Conservation (phyloP, 1,139 yeast species). For the Zhuliangozyma parablackwelliae region DNA sequence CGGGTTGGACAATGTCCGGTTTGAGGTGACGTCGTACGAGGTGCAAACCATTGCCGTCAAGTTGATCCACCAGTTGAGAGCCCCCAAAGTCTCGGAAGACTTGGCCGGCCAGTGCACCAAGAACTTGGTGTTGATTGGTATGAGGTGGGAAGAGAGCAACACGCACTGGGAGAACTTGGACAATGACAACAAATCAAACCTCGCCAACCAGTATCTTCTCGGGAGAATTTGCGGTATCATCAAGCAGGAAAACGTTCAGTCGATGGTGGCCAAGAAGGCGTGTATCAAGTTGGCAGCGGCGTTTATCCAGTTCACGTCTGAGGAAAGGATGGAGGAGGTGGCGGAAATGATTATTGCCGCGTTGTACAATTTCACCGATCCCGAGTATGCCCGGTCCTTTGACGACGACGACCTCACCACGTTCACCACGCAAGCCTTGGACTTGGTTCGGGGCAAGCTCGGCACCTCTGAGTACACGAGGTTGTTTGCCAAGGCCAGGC, state of each 20-base stretch:
- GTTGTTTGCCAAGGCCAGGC: slow-evolving; percentile 61
- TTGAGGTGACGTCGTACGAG: slow-evolving; percentile 30
- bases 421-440: slow-evolving; percentile 65
- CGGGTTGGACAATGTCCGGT: slow-evolving; percentile 32
- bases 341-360: slow-evolving; percentile 55
- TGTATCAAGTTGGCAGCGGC: slow-evolving; percentile 59
- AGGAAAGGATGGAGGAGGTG: slow-evolving; percentile 30
- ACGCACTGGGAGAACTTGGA: slow-evolving; percentile 31
- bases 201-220: slow-evolving; percentile 62
- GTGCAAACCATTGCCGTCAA: slow-evolving; percentile 66
- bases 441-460: slow-evolving; percentile 61
- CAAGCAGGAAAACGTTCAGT: slow-evolving; percentile 56
- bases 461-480: slow-evolving; percentile 72
- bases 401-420: slow-evolving; percentile 51
- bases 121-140: slow-evolving; percentile 58
- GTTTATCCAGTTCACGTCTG: slow-evolving; percentile 47
- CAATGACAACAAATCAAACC: slow-evolving; percentile 15
- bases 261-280: slow-evolving; percentile 58
- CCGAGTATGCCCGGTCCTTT: slow-evolving; percentile 34
- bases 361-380: slow-evolving; percentile 51
- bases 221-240: slow-evolving; percentile 57
- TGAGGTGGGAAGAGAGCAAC: slow-evolving; percentile 54
- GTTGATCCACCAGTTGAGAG: slow-evolving; percentile 72
- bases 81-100: slow-evolving; percentile 65
- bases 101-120: slow-evolving; percentile 65